Percentiles rank a stretch among this genome's conserved stretches.
These are phyloP conservation scores for Solanum appendiculatum DNA, from an alignment of 257 asterid species.

Conservation along the genomic window DNA sequence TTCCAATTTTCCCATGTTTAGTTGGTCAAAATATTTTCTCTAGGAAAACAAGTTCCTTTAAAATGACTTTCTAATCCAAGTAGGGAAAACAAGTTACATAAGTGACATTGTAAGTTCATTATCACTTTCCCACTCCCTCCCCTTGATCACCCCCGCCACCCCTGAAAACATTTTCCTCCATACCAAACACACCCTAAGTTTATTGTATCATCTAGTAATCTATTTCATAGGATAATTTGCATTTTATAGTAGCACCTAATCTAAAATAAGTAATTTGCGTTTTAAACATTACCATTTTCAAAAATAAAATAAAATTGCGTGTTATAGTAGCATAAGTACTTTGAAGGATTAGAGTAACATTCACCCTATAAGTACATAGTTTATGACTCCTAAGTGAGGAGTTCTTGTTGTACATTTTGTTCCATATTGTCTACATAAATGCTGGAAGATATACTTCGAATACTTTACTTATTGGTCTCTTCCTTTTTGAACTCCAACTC, in stretches of 20 bases:
- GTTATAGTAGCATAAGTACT: neutral
- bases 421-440: neutral
- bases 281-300: too few species aligned
- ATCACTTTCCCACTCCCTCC: too few species aligned
- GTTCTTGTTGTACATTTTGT: neutral
- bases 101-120: too few species aligned
- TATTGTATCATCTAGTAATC: neutral
- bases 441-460: neutral
- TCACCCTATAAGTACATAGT: neutral
- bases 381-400: neutral
- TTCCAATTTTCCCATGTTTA: too few species aligned
- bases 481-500: neutral
- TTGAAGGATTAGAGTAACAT: neutral
- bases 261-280: neutral
- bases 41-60: too few species aligned
- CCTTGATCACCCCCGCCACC: too few species aligned
- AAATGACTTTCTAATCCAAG: too few species aligned
- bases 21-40: too few species aligned
- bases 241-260: neutral
- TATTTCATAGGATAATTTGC: neutral
- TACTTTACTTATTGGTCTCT: neutral
- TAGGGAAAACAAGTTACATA: too few species aligned
- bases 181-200: neutral
- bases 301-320: too few species aligned
- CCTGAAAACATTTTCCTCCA: too few species aligned